phyloP scores from a whole-genome alignment of 805 yeast genomes.

The Candida endomychidarum region DNA sequence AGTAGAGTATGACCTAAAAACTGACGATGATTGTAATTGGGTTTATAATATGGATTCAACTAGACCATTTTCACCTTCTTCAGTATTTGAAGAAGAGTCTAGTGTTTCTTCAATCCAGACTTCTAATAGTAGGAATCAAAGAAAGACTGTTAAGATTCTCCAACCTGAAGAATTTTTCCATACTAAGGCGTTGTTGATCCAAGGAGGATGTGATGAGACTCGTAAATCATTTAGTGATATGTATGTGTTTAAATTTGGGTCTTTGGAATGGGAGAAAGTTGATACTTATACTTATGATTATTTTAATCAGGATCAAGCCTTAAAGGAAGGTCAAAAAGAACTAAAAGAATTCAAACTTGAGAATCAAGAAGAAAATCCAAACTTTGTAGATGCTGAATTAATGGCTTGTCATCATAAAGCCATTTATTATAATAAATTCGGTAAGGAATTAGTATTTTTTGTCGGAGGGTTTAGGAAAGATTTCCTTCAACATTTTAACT shows the following conservation, averaged over 20 bases:
- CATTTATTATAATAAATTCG: conserved; percentile 31
- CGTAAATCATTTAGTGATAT: conserved; percentile 32
- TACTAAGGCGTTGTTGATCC: conserved; percentile 33
- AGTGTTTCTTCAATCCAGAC: conserved; percentile 14
- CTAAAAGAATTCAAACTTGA: conserved; percentile 22
- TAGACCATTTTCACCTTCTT: conserved; percentile 13
- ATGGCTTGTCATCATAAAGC: conserved; percentile 44
- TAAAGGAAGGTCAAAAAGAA: no score
- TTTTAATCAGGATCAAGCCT: conserved; percentile 28
- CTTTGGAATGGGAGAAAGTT: conserved; percentile 34
- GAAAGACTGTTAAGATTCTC: conserved; percentile 4
- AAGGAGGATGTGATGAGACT: conserved; percentile 40
- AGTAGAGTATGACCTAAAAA: conserved; percentile 21
- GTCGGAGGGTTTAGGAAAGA: conserved; percentile 42
- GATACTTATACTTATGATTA: conserved; percentile 38
- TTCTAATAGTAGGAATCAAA: conserved; percentile 11
- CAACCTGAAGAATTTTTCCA: conserved; percentile 22
- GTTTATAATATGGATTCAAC: background rate
- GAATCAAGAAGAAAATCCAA: conserved; percentile 25
- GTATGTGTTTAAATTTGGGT: conserved; percentile 31
- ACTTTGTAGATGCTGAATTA: conserved; percentile 39
- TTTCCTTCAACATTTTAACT: conserved; percentile 33
- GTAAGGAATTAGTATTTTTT: conserved; percentile 35
- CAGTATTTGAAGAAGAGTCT: conserved; percentile 16
- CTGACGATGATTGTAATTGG: conserved; percentile 23